Base-by-base conservation (phyloP, 164 flowering plant genomes). In the Saururus chinensis region DNA sequence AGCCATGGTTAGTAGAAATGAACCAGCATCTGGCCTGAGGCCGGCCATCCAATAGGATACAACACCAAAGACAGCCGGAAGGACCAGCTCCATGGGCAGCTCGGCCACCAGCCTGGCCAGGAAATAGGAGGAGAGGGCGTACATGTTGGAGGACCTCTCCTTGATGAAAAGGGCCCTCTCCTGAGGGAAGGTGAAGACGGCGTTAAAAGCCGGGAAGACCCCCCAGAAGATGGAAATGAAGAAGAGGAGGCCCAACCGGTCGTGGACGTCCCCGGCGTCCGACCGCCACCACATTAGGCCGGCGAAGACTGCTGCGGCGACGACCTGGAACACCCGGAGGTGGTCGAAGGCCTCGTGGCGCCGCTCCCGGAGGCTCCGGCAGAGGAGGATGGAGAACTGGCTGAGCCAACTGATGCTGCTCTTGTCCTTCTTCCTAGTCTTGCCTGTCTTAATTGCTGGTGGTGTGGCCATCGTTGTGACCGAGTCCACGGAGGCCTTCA, bases 201-300 rank as follows among this genome's bases (percentile, higher is more conserved):
- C 75, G 41, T 80, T 88, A 63, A 80, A 80, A 0, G 95, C 79
- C 0, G 98, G 92, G 62, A 91, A 69, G 10, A 91, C 93, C 0
- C 98, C 98, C 98, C 96, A 91, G 41, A 91, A 91, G 72, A 91
- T 84, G 56, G 88, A 64, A 12, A 88, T 68, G 81, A 84, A 85
- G 82, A 82, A 91, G 56, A 91, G 88, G 42, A 91, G 85, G 16
- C 98, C 98, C 0, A 87, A 75, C 0, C 96, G 81, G 54, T 91
- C 98, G 57, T 84, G 96, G 8, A 88, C 66, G 17, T 92, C 78
- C 4, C 53, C 62, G 22, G 53, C 70, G 64, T 82, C 81, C 0
- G 92, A 88, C 17, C 80, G 90, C 95, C 96, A 92, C 98, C 98
- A 92, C 86, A 92, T 84, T 16, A 73, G 62, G 2, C 95, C 90